Percentiles rank a stretch among this genome's conserved stretches.
phyloP scores from a whole-genome alignment of 805 yeast genomes.

The Phaffomyces antillensis region DNA sequence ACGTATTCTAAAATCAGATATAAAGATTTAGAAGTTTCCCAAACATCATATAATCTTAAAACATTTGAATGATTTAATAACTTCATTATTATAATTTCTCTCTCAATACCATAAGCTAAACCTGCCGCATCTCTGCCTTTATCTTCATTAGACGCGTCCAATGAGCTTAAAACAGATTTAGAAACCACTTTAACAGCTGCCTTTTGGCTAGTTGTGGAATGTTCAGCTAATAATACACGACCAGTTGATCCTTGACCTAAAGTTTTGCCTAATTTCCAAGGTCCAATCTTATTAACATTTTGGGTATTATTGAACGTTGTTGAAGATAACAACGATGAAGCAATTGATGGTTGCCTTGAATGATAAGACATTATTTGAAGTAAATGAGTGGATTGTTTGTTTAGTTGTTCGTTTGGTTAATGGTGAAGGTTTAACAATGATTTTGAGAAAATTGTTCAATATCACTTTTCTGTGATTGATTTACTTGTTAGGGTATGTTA shows the following conservation, averaged over 20 bases:
- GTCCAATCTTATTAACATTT: constrained; percentile 49
- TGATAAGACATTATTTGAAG: constrained; percentile 21
- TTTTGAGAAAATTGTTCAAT: too few species aligned
- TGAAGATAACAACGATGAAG: constrained; percentile 45
- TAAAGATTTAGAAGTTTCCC: constrained; percentile 93
- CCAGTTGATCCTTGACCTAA: constrained; percentile 82
- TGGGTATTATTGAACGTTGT: constrained; percentile 38
- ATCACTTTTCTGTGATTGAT: too few species aligned
- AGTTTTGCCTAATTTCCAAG: constrained; percentile 76
- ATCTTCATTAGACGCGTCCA: constrained; percentile 27
- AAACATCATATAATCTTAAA: constrained; percentile 89
- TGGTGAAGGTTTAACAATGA: too few species aligned
- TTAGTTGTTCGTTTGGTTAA: too few species aligned
- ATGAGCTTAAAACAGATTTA: constrained; percentile 43
- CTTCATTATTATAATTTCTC: constrained; percentile 97
- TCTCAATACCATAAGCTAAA: constrained; percentile 90
- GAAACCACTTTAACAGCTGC: constrained; percentile 84
- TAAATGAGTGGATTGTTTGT: neutral
- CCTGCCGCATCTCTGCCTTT: constrained; percentile 45
- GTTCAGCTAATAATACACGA: constrained; percentile 68
- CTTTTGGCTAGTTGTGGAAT: constrained; percentile 59
- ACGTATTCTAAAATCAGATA: constrained; percentile 75
- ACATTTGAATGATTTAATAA: constrained; percentile 90
- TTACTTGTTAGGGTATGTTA: too few species aligned
- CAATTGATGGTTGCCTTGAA: constrained; percentile 53